phyloP scores from a whole-genome alignment of 176 grass and related monocot genomes.

The Pontederia paniculata region DNA sequence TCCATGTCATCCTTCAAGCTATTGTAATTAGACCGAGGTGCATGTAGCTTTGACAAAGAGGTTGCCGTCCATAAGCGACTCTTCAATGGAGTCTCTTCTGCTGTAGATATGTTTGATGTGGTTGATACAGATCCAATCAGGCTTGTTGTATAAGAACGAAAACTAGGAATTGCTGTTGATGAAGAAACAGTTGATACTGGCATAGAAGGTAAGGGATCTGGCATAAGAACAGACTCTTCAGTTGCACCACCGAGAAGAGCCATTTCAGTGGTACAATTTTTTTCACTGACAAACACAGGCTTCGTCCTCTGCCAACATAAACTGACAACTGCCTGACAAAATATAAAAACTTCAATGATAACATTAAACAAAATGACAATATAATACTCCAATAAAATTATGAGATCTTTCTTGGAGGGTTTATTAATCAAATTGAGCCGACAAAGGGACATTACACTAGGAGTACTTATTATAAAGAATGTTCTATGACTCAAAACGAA shows the following conservation, averaged over 20 bases:
- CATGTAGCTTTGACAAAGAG: constrained; percentile 49
- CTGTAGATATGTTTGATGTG: constrained; percentile 21
- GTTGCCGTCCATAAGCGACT: constrained; percentile 35
- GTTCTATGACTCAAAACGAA: no score
- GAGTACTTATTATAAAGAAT: no score
- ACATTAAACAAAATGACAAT: not conserved
- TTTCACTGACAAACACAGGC: constrained; percentile 66
- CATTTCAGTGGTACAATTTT: constrained; percentile 70
- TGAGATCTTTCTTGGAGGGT: no score
- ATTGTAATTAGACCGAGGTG: constrained; percentile 41
- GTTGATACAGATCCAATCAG: constrained; percentile 31
- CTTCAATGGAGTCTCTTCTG: constrained; percentile 55
- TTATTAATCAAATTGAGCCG: no score
- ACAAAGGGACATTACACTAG: no score
- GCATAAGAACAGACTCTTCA: constrained; percentile 98
- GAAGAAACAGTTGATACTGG: constrained; percentile 35
- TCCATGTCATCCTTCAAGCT: constrained; percentile 97
- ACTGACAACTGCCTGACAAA: constrained; percentile 67
- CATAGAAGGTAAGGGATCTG: constrained; percentile 77
- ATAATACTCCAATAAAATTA: no score
- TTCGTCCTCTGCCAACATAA: constrained; percentile 98
- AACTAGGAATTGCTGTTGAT: constrained; percentile 31
- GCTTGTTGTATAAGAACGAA: constrained; percentile 42
- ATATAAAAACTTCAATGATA: constrained; percentile 16
- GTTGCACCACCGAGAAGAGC: constrained; percentile 70